phyloP scores from a whole-genome alignment of 139 green algal genomes.

The Auxenochlorella pyrenoidosa region DNA sequence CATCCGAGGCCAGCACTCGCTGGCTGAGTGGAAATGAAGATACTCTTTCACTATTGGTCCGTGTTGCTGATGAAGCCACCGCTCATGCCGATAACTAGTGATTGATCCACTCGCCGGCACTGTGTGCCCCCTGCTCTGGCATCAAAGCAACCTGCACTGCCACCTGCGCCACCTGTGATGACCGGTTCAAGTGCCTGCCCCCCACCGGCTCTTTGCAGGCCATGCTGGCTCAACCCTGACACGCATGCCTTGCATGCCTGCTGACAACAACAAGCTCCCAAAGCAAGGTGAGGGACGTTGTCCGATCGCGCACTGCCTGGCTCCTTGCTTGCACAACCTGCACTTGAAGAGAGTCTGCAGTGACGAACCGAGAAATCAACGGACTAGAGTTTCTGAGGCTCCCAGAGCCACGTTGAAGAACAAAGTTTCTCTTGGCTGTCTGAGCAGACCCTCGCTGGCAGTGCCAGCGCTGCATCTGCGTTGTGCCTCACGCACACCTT shows the following conservation, averaged over 20 bases:
- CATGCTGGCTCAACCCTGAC: background rate
- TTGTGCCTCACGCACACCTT: background rate
- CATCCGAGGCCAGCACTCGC: background rate
- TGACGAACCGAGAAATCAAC: slow-evolving; percentile 45
- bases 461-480: background rate
- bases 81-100: slow-evolving; percentile 70
- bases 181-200: background rate
- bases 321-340: no score
- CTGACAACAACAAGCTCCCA: no score
- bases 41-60: slow-evolving; percentile 74
- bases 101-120: slow-evolving; percentile 35
- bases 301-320: no score
- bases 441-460: slow-evolving; percentile 58
- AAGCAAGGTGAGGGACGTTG: no score
- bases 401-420: slow-evolving; percentile 66
- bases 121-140: background rate
- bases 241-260: no score
- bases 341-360: no score
- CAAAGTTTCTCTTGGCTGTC: slow-evolving; percentile 85
- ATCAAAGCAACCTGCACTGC: background rate
- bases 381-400: slow-evolving; percentile 90
- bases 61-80: slow-evolving; percentile 77
- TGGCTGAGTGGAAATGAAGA: slow-evolving; percentile 39
- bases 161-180: background rate
- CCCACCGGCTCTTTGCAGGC: no score